A percentile compares a stretch with the other conserved stretches of the same genome.
phyloP scores from a whole-genome alignment of 2,329 filamentous ascomycete genomes.

The Trichoderma sp. region DNA sequence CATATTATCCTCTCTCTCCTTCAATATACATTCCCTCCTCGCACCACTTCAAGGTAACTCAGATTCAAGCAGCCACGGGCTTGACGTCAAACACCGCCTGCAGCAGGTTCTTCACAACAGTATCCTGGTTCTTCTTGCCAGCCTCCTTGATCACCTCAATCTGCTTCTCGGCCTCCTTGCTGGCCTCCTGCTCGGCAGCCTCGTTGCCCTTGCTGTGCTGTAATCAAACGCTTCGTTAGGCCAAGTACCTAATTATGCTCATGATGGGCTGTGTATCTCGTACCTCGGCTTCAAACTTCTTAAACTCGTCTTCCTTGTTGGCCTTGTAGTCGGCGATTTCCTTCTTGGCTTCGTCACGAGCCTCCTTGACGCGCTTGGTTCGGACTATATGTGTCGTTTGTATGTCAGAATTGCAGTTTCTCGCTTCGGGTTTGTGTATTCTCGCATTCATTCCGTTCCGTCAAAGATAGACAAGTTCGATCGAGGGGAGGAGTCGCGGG shows the following conservation, averaged over 20 bases:
- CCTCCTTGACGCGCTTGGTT: slow-evolving; percentile 96
- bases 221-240: background rate
- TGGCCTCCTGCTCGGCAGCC: slow-evolving; percentile 77
- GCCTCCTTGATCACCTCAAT: slow-evolving; percentile 80
- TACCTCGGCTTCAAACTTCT: slow-evolving; percentile 82
- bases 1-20: background rate
- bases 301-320: slow-evolving; percentile 91
- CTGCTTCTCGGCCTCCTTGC: slow-evolving; percentile 76
- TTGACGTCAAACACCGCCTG: slow-evolving; percentile 83
- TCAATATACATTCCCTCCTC: background rate
- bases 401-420: background rate
- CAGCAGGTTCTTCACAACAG: slow-evolving; percentile 83
- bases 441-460: background rate
- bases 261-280: slow-evolving; percentile 7
- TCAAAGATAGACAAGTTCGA: background rate
- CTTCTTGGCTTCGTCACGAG: slow-evolving; percentile 93
- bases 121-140: slow-evolving; percentile 76
- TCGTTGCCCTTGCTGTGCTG: slow-evolving; percentile 92
- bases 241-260: background rate
- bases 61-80: slow-evolving; percentile 54
- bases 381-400: slow-evolving; percentile 54
- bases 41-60: background rate
- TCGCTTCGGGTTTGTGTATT: background rate
- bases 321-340: slow-evolving; percentile 93
- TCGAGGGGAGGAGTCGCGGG: background rate